A percentile compares a stretch with the other conserved stretches of the same genome.
Conservation (phyloP, 768 basidiomycete genomes). For the Tylopilus sp. region DNA sequence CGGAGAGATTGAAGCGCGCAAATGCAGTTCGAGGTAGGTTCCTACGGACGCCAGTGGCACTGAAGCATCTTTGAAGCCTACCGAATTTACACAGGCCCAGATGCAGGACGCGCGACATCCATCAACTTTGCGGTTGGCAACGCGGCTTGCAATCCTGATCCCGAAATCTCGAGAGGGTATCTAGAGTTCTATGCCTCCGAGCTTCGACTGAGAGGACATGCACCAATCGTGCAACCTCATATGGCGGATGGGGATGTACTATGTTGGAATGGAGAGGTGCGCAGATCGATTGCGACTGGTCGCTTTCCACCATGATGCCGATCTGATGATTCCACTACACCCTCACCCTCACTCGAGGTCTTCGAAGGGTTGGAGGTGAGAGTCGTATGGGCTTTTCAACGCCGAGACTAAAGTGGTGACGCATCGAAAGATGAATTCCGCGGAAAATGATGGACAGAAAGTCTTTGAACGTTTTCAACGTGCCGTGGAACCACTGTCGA, state of each 20-base stretch:
- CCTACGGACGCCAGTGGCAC: too few relatives aligned
- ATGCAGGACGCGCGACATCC: conserved; percentile 44
- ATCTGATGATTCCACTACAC: not conserved
- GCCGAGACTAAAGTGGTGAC: conserved; percentile 14
- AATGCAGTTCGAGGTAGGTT: conserved; percentile 57
- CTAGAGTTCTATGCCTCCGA: conserved; percentile 69
- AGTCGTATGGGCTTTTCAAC: not conserved
- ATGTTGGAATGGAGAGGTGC: conserved; percentile 87
- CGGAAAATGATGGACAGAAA: conserved; percentile 73
- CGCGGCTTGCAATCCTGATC: conserved; percentile 6
- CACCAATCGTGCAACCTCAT: conserved; percentile 68
- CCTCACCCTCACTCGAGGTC: conserved; percentile 37
- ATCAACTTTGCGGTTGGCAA: conserved; percentile 13
- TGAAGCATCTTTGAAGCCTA: too few relatives aligned
- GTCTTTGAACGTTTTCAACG: conserved; percentile 36
- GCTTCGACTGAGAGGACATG: conserved; percentile 63
- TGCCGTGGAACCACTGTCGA: conserved; percentile 31
- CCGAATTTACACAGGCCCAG: conserved; percentile 50
- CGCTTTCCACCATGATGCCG: not conserved
- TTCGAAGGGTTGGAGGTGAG: conserved; percentile 79
- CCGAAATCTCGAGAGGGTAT: conserved; percentile 20
- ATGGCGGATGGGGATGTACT: conserved; percentile 51
- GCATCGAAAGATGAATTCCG: conserved; percentile 42
- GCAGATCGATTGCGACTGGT: conserved; percentile 7
- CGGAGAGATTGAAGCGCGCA: conserved; percentile 38